Evolutionary conservation across 2,329 filamentous ascomycete species (phyloP).

Genomic region (Fonsecaea monophora): DNA sequence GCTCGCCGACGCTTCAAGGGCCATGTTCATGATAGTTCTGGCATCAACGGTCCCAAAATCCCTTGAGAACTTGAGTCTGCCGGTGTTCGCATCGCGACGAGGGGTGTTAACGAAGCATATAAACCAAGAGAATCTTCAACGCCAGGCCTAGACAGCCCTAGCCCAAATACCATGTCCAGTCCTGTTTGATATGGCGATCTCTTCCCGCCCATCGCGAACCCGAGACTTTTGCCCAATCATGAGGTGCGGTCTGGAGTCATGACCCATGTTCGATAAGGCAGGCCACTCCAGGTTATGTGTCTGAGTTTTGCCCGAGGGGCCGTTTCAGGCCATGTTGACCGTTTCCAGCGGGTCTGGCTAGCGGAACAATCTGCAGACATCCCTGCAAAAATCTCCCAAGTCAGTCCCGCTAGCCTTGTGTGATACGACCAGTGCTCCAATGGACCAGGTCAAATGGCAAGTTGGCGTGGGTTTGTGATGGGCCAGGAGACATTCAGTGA

Average conservation of each 20-base stretch:
- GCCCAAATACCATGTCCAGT: background rate
- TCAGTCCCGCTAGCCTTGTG: conserved; percentile 3
- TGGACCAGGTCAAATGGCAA: background rate
- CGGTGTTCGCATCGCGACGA: background rate
- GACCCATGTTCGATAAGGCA: background rate
- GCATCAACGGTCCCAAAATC: background rate
- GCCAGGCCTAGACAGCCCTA: background rate
- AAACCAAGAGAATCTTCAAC: background rate
- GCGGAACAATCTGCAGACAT: conserved; percentile 6
- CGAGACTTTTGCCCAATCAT: background rate
- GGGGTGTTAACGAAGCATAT: background rate
- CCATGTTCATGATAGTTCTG: conserved; percentile 2
- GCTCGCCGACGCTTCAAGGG: background rate
- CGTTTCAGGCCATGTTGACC: conserved; percentile 8
- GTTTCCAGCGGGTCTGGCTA: background rate
- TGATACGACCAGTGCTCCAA: background rate
- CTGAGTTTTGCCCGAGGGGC: background rate
- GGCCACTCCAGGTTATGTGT: background rate
- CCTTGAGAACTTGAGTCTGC: background rate
- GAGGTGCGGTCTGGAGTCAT: background rate
- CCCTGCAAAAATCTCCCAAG: background rate
- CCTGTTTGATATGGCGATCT: background rate
- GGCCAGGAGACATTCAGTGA: background rate
- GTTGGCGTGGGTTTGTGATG: background rate
- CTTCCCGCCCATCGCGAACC: background rate